Percentiles rank a stretch among this genome's conserved stretches.
Evolutionary conservation across 768 basidiomycete genomes (phyloP).

Genomic region (Tulasnella sp.): DNA sequence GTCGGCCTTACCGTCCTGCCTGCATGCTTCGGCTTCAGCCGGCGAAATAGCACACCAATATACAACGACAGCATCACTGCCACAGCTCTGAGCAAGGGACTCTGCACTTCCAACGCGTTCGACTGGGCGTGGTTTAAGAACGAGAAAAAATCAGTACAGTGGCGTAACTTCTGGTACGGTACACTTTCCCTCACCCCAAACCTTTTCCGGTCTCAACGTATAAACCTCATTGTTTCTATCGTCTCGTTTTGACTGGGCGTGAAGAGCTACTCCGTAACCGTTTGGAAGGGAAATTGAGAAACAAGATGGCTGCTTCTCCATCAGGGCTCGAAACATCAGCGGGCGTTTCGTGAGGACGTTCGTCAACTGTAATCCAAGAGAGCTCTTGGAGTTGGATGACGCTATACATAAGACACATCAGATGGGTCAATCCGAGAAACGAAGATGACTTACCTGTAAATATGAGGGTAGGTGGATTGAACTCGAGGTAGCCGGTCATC

Average conservation of each 20-base stretch:
- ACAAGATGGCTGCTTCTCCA: not conserved
- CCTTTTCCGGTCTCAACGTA: not conserved
- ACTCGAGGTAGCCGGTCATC: not conserved
- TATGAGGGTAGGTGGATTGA: not conserved
- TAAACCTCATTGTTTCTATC: not conserved
- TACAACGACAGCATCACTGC: not conserved
- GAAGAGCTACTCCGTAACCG: not conserved
- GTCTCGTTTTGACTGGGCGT: not conserved
- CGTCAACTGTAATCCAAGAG: not conserved
- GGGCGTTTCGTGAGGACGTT: not conserved
- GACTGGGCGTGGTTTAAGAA: not conserved
- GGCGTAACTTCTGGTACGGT: not conserved
- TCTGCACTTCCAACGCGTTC: not conserved
- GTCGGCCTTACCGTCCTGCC: not conserved
- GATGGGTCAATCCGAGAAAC: not conserved
- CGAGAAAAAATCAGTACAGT: not conserved
- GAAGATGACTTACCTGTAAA: not conserved
- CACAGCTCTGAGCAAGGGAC: not conserved
- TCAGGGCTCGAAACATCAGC: not conserved
- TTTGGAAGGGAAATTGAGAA: not conserved
- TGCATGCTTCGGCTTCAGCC: not conserved
- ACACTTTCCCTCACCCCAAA: not conserved
- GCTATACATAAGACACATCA: not conserved
- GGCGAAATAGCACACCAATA: not conserved
- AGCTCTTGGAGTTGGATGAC: not conserved